Percentiles rank a stretch among this genome's conserved stretches.
Evolutionary conservation across 1,284 basidiomycete species (phyloP).

Genomic region (Cryptococcus hybrid): DNA sequence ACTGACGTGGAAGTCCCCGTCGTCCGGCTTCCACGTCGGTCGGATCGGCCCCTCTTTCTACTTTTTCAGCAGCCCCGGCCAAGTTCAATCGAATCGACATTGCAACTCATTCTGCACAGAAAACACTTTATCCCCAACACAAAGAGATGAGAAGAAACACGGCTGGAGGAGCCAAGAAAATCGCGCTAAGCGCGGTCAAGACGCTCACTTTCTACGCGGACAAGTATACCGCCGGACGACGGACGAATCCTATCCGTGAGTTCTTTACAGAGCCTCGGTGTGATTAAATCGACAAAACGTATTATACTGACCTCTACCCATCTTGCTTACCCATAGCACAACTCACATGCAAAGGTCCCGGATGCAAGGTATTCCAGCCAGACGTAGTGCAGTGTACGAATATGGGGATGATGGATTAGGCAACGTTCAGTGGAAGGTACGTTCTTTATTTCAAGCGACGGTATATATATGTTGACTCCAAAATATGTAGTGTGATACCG

Average conservation of each 20-base stretch:
- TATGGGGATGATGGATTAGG: constrained; percentile 63
- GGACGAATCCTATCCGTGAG: constrained; percentile 62
- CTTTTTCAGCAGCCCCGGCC: no score
- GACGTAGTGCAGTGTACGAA: constrained; percentile 83
- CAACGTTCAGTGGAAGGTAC: constrained; percentile 80
- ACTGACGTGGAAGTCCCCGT: no score
- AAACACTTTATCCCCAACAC: no score
- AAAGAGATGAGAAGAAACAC: background rate
- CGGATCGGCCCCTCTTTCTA: no score
- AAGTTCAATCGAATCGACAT: no score
- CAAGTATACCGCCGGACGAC: constrained; percentile 62
- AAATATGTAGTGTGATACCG: constrained; percentile 89
- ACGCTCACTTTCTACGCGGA: constrained; percentile 78
- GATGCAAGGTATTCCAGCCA: constrained; percentile 72
- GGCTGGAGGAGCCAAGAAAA: constrained; percentile 25
- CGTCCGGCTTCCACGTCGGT: no score
- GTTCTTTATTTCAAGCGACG: constrained; percentile 6
- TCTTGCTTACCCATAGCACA: constrained; percentile 56
- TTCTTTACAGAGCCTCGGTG: background rate
- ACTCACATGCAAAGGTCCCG: constrained; percentile 72
- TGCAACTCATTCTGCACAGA: no score
- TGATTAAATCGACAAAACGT: background rate
- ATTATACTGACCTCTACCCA: no score
- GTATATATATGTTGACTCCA: background rate
- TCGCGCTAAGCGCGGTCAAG: constrained; percentile 65